Evolutionary conservation across 2,329 filamentous ascomycete genomes (phyloP).

Genomic region (Cytospora leucostoma): DNA sequence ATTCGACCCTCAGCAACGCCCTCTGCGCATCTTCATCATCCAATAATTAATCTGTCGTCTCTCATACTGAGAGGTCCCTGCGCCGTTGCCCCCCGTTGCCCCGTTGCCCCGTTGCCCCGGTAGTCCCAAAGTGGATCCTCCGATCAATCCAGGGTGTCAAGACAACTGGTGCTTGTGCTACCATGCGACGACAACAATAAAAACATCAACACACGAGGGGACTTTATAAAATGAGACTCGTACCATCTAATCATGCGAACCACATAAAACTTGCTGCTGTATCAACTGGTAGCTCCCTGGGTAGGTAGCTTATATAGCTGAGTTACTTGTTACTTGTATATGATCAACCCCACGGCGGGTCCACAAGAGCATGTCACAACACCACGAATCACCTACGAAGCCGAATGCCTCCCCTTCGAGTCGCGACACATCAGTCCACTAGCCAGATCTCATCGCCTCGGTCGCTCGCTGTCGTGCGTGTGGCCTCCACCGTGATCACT

Average conservation of each 20-base stretch:
- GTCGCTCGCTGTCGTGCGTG: constrained; percentile 6
- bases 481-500: constrained; percentile 17
- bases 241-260: background rate
- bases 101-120: constrained; percentile 22
- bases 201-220: background rate
- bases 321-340: too few species aligned
- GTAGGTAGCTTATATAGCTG: too few species aligned
- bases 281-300: too few species aligned
- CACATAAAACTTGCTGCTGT: too few species aligned
- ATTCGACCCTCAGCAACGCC: background rate
- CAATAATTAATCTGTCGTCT: background rate
- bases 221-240: background rate
- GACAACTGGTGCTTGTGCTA: constrained; percentile 3
- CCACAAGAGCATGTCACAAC: background rate
- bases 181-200: constrained; percentile 5
- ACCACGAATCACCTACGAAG: background rate
- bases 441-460: constrained; percentile 15
- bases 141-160: constrained; percentile 17
- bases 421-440: constrained; percentile 6
- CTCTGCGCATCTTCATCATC: background rate
- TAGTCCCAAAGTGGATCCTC: constrained; percentile 23
- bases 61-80: background rate
- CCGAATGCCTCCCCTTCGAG: background rate
- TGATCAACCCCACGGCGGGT: background rate
- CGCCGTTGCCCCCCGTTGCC: constrained; percentile 9